Percentiles rank a stretch among this genome's conserved stretches.
Evolutionary conservation across 176 grass and related monocot species (phyloP).

Genomic region (Melocanna baccifera): DNA sequence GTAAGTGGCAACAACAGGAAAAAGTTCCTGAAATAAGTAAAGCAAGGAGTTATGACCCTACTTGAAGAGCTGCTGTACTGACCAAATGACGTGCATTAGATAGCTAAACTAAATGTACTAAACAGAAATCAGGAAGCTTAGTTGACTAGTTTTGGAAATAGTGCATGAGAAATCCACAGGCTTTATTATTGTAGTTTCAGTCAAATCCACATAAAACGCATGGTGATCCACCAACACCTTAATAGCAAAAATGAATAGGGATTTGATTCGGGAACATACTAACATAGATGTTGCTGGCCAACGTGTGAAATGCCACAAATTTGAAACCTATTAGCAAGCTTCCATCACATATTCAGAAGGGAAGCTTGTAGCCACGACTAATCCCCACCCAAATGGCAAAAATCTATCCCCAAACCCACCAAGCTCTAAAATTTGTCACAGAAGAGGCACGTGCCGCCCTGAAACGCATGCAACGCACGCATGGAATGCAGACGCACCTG

Average conservation of each 20-base stretch:
- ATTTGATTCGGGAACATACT: background rate
- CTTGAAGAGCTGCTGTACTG: background rate
- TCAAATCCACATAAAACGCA: background rate
- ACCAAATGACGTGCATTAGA: background rate
- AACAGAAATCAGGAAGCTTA: background rate
- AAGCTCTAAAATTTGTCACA: background rate
- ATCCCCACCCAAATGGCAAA: background rate
- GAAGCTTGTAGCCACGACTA: background rate
- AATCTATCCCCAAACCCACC: background rate
- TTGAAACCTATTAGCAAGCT: background rate
- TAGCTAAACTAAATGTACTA: background rate
- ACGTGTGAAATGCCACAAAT: too few species aligned
- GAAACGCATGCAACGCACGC: background rate
- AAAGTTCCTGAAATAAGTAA: background rate
- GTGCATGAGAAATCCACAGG: too few species aligned
- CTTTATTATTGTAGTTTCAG: too few species aligned
- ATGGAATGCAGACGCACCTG: slow-evolving; percentile 29
- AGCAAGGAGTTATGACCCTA: background rate
- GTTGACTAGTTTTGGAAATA: too few species aligned
- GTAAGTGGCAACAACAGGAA: background rate
- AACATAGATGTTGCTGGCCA: too few species aligned
- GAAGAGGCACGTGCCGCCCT: background rate
- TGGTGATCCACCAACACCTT: background rate
- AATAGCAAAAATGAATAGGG: background rate
- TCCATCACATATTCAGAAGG: background rate